Conservation (phyloP, 179 eudicot genomes). For the Amaranthus tricolor region DNA sequence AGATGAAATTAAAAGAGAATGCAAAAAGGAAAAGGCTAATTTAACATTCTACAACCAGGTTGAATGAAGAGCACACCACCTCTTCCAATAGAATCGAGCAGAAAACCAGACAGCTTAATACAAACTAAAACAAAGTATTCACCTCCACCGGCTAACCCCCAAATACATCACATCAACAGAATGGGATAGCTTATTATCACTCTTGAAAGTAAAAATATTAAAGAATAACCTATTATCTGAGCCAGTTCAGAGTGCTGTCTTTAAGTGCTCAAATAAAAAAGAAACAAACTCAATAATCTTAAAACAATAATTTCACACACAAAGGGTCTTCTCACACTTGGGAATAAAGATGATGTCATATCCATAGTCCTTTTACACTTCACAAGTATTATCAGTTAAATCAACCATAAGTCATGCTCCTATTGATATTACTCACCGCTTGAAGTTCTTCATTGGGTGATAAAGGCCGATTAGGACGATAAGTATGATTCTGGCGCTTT, state of each 20-base stretch:
- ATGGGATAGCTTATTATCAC: not conserved
- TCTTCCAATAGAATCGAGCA: not conserved
- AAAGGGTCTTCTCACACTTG: no score
- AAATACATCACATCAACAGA: not conserved
- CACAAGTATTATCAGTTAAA: not conserved
- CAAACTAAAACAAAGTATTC: not conserved
- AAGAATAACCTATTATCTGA: not conserved
- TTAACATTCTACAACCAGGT: not conserved
- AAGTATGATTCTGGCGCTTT: slow-evolving; percentile 89
- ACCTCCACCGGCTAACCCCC: not conserved
- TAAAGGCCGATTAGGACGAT: slow-evolving; percentile 87
- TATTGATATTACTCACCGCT: slow-evolving; percentile 38
- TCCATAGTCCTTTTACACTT: not conserved
- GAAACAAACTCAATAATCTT: not conserved
- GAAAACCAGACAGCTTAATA: not conserved
- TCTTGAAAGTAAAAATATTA: not conserved
- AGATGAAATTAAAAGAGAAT: not conserved
- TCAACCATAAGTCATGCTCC: not conserved
- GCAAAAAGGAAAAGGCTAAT: not conserved
- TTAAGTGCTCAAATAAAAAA: not conserved
- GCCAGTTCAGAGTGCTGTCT: not conserved
- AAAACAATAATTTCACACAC: not conserved
- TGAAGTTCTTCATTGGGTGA: slow-evolving; percentile 66
- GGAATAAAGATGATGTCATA: not conserved
- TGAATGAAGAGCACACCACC: not conserved